Percentiles rank a stretch among this genome's conserved stretches.
phyloP scores from a whole-genome alignment of 73 alveolate genomes.

The Stentor coeruleus region DNA sequence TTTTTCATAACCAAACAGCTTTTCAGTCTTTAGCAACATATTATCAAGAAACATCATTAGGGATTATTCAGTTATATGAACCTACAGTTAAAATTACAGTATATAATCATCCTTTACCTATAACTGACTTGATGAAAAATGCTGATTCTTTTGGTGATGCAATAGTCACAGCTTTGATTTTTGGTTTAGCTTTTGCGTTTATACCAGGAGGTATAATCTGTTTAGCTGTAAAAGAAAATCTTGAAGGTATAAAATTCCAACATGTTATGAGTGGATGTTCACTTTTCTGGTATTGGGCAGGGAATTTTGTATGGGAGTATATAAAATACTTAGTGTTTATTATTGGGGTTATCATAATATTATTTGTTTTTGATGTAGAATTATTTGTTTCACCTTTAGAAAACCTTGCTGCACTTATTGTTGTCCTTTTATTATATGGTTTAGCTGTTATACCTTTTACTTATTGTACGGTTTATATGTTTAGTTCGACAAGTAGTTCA shows the following conservation, averaged over 20 bases:
- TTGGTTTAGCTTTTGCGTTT: slow-evolving; percentile 81
- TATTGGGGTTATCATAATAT: slow-evolving; percentile 20
- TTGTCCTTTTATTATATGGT: slow-evolving; percentile 68
- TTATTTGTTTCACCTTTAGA: slow-evolving; percentile 52
- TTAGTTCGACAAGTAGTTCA: slow-evolving; percentile 57
- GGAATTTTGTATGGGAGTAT: slow-evolving; percentile 85
- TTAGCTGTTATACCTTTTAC: slow-evolving; percentile 88
- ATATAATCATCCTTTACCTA: slow-evolving; percentile 55
- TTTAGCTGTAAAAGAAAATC: slow-evolving; percentile 83
- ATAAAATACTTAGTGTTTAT: slow-evolving; percentile 71
- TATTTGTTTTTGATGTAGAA: slow-evolving; percentile 29
- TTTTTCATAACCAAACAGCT: slow-evolving; percentile 26
- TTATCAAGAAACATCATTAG: slow-evolving; percentile 30
- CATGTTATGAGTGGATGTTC: slow-evolving; percentile 73
- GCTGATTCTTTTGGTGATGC: slow-evolving; percentile 50
- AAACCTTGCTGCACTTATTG: slow-evolving; percentile 46
- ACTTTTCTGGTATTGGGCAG: slow-evolving; percentile 82
- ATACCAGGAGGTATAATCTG: slow-evolving; percentile 77
- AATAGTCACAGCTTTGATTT: slow-evolving; percentile 47
- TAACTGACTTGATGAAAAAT: slow-evolving; percentile 41
- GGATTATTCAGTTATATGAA: slow-evolving; percentile 30
- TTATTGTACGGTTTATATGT: slow-evolving; percentile 64
- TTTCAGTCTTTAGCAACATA: slow-evolving; percentile 6
- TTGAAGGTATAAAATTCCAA: slow-evolving; percentile 76
- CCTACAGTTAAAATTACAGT: slow-evolving; percentile 27